Evolutionary conservation across 805 yeast genomes (phyloP), one percentile per base, ranked within the genome.

Genomic region (Candida golubevii): DNA sequence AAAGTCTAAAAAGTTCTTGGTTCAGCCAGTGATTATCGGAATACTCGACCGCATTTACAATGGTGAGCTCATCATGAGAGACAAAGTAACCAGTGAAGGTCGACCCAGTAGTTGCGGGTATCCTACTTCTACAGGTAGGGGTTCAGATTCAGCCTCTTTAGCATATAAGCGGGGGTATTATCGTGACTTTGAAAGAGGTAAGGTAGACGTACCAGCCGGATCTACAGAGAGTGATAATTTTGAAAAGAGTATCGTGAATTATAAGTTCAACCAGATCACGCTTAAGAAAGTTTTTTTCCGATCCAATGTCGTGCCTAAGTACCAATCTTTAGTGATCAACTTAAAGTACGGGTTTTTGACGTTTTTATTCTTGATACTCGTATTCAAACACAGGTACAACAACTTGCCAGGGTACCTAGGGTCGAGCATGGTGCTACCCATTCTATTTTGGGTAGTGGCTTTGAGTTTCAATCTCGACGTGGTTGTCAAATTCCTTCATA

Each of bases 1-100:
- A n/a, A 74, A 74, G 44, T 74, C 82, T 2, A 78, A 78, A 51
- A 63, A 64, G 50, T 71, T 78, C 47, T 59, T 78, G 38, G 70
- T 79, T 3, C 80, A 77, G 54, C 82, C 82, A 1, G 67, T 74
- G 6, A 68, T 78, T 2, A 66, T 71, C 6, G 67, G 71, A 28
- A 69, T 75, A 7, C 52, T 78, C 33, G 71, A 72, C 39, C 70
- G 74, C 39, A 68, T 78, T 30, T 78, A 80, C 68, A 70, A 71
- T 45, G 83, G 83, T 0, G 75, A 75, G 28, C 61, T 78, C 26
- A 72, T 65, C 41, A 35, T 64, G 55, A 59, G 67, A 58, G 58
- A 68, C 56, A 49, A 59, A 55, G 56, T 55, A 62, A 15, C 44
- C 50, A 29, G 32, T 29, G 32, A 29, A 12, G 11, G 3, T 12